Percentiles rank a stretch among this genome's conserved stretches.
These are phyloP conservation scores for Lactuca saligna DNA, from an alignment of 129 eudicot genomes.

Conservation along the genomic window DNA sequence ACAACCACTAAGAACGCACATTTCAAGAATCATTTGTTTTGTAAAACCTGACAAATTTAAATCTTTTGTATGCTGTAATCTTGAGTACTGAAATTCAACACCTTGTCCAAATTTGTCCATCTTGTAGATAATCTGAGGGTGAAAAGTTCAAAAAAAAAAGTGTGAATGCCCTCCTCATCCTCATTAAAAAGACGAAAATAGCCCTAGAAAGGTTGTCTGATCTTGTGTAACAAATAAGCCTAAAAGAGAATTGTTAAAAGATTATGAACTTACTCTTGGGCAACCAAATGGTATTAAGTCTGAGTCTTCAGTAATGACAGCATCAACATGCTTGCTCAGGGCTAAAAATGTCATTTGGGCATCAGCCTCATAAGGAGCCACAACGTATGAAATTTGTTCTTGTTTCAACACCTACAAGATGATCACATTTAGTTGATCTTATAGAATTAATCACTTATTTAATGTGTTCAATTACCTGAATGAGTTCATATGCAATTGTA, in stretches of 20 bases:
- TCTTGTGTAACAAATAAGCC: too few relatives aligned
- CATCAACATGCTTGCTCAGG: conserved; percentile 78
- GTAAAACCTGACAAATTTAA: conserved; percentile 66
- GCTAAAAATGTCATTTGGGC: conserved; percentile 99
- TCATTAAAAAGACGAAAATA: too few relatives aligned
- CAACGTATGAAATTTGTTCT: conserved; percentile 70
- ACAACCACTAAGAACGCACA: conserved; percentile 95
- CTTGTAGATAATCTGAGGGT: conserved; percentile 78
- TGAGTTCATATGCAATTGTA: conserved; percentile 72
- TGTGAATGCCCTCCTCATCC: neutral
- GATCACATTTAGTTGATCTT: neutral
- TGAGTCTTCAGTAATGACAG: conserved; percentile 96
- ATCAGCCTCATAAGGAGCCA: conserved; percentile 99
- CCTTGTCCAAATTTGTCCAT: conserved; percentile 99
- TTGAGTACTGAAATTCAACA: conserved; percentile 69
- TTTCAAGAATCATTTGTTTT: conserved; percentile 85
- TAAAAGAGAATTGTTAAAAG: conserved; percentile 9
- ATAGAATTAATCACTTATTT: neutral
- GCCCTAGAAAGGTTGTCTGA: too few relatives aligned
- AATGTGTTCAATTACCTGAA: conserved; percentile 57
- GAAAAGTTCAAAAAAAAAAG: neutral
- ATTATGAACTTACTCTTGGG: conserved; percentile 62
- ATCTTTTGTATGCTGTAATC: conserved; percentile 70
- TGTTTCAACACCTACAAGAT: conserved; percentile 68
- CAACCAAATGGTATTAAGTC: conserved; percentile 96